Percentiles rank a stretch among this genome's conserved stretches.
Conservation (phyloP, 2,329 filamentous ascomycete species). For the Periconia sp. region DNA sequence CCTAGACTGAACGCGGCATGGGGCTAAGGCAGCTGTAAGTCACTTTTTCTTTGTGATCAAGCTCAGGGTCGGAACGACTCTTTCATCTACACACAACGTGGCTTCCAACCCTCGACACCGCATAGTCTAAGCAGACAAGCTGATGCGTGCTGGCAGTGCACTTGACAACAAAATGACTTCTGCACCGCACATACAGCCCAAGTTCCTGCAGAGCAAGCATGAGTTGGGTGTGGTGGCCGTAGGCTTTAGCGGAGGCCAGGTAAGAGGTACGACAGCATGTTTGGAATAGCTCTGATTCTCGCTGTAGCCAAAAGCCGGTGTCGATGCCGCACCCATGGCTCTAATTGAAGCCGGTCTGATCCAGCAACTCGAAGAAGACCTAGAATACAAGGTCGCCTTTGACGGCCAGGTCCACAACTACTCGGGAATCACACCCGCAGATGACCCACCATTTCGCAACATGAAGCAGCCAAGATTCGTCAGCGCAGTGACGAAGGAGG, state of each 20-base stretch:
- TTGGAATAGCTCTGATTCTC: too few relatives aligned
- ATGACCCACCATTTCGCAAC: slow-evolving; percentile 79
- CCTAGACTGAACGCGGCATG: neutral
- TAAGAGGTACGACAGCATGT: too few relatives aligned
- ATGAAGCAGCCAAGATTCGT: slow-evolving; percentile 95
- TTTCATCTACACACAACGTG: neutral
- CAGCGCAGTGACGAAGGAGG: slow-evolving; percentile 79
- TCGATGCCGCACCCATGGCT: slow-evolving; percentile 87
- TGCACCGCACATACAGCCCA: slow-evolving; percentile 66
- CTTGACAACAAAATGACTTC: slow-evolving; percentile 53
- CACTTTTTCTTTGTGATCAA: neutral
- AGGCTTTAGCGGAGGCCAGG: slow-evolving; percentile 95
- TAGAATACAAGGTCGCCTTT: slow-evolving; percentile 87
- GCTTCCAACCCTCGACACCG: neutral
- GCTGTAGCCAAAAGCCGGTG: slow-evolving; percentile 80
- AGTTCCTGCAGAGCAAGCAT: slow-evolving; percentile 79
- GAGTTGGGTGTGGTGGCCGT: slow-evolving; percentile 93
- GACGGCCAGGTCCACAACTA: slow-evolving; percentile 85
- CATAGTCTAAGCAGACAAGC: too few relatives aligned
- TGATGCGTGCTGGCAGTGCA: slow-evolving; percentile 1
- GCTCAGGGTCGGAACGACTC: neutral
- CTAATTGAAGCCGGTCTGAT: slow-evolving; percentile 89
- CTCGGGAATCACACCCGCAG: slow-evolving; percentile 71
- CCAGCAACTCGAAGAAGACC: slow-evolving; percentile 79
- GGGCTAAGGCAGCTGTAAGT: neutral